These are phyloP conservation scores for Silene latifolia DNA, from an alignment of 148 eudicot genomes.

Conservation along the genomic window DNA sequence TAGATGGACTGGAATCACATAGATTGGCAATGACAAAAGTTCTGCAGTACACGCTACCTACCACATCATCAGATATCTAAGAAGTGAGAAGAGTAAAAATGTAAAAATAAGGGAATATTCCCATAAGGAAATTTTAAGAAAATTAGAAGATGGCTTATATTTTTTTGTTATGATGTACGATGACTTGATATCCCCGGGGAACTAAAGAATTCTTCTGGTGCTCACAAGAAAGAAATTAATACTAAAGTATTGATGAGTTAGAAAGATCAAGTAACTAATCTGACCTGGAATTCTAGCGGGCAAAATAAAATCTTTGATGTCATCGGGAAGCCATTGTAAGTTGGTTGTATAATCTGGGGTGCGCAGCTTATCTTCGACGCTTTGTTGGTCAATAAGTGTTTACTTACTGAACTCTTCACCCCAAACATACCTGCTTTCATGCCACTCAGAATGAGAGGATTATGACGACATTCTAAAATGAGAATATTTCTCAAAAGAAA, in stretches of 20 bases:
- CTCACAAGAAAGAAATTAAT: not conserved
- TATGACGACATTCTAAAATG: not conserved
- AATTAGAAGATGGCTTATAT: no score
- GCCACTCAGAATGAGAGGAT: not conserved
- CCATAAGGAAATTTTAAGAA: no score
- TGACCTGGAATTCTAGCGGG: conserved; percentile 89
- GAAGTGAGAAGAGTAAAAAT: no score
- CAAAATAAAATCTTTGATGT: conserved; percentile 61
- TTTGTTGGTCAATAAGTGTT: conserved; percentile 39
- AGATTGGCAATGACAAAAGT: no score
- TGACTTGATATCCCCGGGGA: no score
- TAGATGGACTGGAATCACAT: not conserved
- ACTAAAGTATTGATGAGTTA: not conserved
- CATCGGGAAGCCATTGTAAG: conserved; percentile 66
- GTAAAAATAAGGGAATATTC: no score
- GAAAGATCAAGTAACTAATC: not conserved
- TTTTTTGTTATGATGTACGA: no score
- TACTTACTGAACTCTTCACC: conserved; percentile 35
- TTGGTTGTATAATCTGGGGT: conserved; percentile 23
- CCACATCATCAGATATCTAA: no score
- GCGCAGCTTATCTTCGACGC: conserved; percentile 27
- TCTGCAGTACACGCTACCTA: not conserved
- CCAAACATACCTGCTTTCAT: conserved; percentile 51
- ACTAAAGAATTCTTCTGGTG: no score
- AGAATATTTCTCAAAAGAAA: not conserved